Conservation (phyloP, 2,329 filamentous ascomycete genomes). For the Coniochaeta sp. region DNA sequence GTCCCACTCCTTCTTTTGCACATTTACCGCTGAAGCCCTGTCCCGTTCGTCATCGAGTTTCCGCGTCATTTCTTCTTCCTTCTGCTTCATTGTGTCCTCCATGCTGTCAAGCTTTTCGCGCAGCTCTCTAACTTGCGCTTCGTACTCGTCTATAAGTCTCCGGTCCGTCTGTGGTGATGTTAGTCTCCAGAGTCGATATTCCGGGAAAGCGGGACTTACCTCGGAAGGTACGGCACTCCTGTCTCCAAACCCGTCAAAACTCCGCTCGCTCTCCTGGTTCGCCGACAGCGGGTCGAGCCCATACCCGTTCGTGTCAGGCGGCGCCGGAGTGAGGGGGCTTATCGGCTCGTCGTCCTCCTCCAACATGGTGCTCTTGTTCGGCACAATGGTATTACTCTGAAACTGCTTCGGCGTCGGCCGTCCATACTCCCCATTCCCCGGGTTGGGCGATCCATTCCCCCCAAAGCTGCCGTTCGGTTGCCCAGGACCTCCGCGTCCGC, state of each 20-base stretch:
- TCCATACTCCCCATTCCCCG: constrained; percentile 58
- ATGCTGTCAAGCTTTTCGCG: constrained; percentile 66
- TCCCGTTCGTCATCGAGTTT: constrained; percentile 53
- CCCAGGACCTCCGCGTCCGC: constrained; percentile 23
- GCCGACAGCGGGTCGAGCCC: constrained; percentile 6
- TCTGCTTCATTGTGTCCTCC: constrained; percentile 61
- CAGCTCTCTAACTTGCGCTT: constrained; percentile 67
- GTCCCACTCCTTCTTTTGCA: constrained; percentile 68
- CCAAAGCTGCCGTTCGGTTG: constrained; percentile 16
- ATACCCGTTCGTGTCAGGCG: constrained; percentile 40
- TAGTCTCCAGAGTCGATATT: neutral
- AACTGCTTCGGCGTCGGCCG: constrained; percentile 82
- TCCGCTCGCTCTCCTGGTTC: constrained; percentile 17
- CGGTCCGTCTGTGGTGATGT: constrained; percentile 49
- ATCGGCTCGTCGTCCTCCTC: constrained; percentile 76
- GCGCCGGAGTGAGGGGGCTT: constrained; percentile 31
- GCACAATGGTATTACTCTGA: constrained; percentile 92
- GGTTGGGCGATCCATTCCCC: constrained; percentile 52
- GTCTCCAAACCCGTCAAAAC: constrained; percentile 10
- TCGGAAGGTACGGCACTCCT: constrained; percentile 28
- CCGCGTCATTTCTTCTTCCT: constrained; percentile 53
- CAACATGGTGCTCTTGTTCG: constrained; percentile 95
- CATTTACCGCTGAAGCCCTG: constrained; percentile 40
- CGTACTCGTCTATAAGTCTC: constrained; percentile 71
- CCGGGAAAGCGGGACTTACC: too few relatives aligned